Base-by-base conservation (phyloP, 2,329 filamentous ascomycete genomes). In the Venturia carpophila region DNA sequence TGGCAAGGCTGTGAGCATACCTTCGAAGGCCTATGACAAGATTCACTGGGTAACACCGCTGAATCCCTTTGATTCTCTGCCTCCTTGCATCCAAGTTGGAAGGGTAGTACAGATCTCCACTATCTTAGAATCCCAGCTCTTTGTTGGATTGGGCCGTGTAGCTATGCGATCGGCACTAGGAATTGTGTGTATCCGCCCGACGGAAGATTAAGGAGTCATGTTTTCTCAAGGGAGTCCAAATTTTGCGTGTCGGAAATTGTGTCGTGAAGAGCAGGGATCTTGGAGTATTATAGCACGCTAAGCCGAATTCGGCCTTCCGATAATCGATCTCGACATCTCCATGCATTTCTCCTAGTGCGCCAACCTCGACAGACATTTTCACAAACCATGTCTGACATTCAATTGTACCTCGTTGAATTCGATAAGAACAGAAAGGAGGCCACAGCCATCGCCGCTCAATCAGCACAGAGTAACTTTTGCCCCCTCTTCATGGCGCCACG, bases 371-470 rank as follows among this genome's bases (percentile, higher is more conserved):
- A 11, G 5, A 10, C 5, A 21, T n/a, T 10, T 58, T 5, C 27
- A 19, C 17, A 37, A 58, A 77, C 70, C 60, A 82, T 82, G 79
- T 81, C 79, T 69, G 79, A 81, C 70, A 79, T 81, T 69, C 78
- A 80, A 72, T 75, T 80, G 66, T 82, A 81, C 71, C 75, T 82
- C 72, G 72, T 81, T 68, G 79, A 80, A 73, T 76, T 76, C 71
- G 78, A 79, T 70, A 77, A 75, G 70, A 77, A 79, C 70, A 79
- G 78, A 70, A 72, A 74, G 62, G 79, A 80, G 69, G 79, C 79
- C 34, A 71, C 72, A 64, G 71, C 69, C 41, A 77, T 79, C 62
- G 80, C 79, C 41, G 69, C 73, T 61, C 72, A 73, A 64, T 79
- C 78, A 65, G 79, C 79, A 52, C 72, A 67, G 69, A 73, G 70